Base-by-base conservation (phyloP, 1,139 yeast species). In the Candida anutae region DNA sequence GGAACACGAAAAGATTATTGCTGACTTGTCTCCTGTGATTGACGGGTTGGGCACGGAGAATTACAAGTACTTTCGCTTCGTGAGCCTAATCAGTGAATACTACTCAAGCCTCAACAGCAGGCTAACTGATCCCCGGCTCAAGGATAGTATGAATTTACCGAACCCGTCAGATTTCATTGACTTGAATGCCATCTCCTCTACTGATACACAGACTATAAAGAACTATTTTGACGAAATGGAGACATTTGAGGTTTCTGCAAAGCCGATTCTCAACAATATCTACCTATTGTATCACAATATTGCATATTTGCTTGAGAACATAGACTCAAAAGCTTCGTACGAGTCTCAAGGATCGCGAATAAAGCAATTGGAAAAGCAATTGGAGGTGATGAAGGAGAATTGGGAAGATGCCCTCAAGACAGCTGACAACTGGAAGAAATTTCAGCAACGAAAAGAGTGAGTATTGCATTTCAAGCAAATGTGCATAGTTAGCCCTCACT, bases 381-480 rank as follows among this genome's bases (percentile, higher is more conserved):
- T 67, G 30, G 58, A 54, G 16, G 35, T 39, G 6, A 55, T 66
- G 29, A 55, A 55, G 15, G 45, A 50, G 23, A 68, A 65, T 35
- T 59, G 72, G 62, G 53, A 62, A 28, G 59, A 58, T 24, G 69
- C 75, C 0, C 48, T 68, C 35, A 58, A 55, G 26, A 63, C 71
- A 1, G 53, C 65, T 21, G 74, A 69, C 21, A 58, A 61, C 32
- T 69, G 74, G 75, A 62, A 61, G 30, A 48, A 43, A 16, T 33
- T 28, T 30, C 36, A 32, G 27, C 35, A 30, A 24, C 23, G 25
- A 24, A 8, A 14, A 24, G 19, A 10, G 8, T 17, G 10, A 8
- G 8, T 17, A 17, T 17, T 17, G 8, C n/a, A n/a, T n/a, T n/a
- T n/a, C n/a, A n/a, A n/a, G n/a, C n/a, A n/a, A n/a, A 17, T 17